These are phyloP conservation scores for Dendrobium officinale DNA, from an alignment of 106 monocot genomes.

Conservation along the genomic window DNA sequence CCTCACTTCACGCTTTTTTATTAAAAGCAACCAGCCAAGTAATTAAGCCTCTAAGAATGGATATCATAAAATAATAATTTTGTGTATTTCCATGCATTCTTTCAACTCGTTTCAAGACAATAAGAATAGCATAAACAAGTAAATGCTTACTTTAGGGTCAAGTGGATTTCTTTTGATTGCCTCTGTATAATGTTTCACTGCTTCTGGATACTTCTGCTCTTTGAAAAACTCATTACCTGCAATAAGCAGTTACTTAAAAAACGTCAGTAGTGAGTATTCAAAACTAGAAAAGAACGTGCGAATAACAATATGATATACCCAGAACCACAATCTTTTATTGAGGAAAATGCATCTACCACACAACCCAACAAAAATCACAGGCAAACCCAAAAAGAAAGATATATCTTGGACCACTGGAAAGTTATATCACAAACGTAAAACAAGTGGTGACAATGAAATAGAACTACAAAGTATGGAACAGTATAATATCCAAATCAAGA, in stretches of 20 bases:
- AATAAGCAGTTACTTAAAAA: neutral
- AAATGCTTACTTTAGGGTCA: slow-evolving; percentile 63
- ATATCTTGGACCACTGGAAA: too few relatives aligned
- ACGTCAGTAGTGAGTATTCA: neutral
- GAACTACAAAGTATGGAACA: too few relatives aligned
- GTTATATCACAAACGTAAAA: too few relatives aligned
- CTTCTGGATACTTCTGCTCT: slow-evolving; percentile 86
- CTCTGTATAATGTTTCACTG: slow-evolving; percentile 85
- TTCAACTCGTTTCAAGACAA: neutral
- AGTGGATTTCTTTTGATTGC: slow-evolving; percentile 84
- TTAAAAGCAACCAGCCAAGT: neutral
- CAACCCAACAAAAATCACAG: too few relatives aligned
- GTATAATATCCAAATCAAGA: too few relatives aligned
- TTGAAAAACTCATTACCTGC: slow-evolving; percentile 92
- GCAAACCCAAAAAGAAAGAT: too few relatives aligned
- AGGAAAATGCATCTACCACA: too few relatives aligned
- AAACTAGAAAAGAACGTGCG: neutral
- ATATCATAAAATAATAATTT: neutral
- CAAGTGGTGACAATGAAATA: too few relatives aligned
- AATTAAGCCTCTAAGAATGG: neutral
- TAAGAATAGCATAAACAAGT: neutral
- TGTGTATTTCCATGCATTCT: neutral
- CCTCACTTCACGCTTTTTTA: neutral
- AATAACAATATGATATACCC: neutral
- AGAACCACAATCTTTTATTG: neutral